A percentile compares a stretch with the other conserved stretches of the same genome.
Evolutionary conservation across 192 early-diverging fungal genomes (phyloP).

Genomic region (Neocallimastix lanati): DNA sequence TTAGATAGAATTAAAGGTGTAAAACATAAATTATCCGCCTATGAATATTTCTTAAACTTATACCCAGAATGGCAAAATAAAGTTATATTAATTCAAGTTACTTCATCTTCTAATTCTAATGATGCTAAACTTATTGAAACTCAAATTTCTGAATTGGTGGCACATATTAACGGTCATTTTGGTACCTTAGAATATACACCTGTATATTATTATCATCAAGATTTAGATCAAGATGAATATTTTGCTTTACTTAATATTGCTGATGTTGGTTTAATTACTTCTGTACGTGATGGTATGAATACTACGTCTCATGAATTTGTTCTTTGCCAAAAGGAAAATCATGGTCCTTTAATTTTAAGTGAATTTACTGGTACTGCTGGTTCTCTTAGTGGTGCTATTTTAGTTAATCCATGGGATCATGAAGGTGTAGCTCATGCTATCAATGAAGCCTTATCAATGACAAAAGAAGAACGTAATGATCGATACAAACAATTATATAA

Average conservation of each 20-base stretch:
- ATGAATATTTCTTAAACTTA: slow-evolving; percentile 72
- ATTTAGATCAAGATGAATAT: slow-evolving; percentile 89
- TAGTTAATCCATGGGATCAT: slow-evolving; percentile 97
- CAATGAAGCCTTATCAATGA: slow-evolving; percentile 70
- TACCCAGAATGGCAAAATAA: slow-evolving; percentile 87
- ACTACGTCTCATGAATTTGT: slow-evolving; percentile 53
- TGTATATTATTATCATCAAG: slow-evolving; percentile 77
- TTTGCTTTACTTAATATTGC: slow-evolving; percentile 80
- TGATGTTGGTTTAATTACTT: slow-evolving; percentile 82
- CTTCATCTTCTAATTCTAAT: slow-evolving; percentile 59
- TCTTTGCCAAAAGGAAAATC: slow-evolving; percentile 49
- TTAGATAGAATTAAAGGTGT: slow-evolving; percentile 88
- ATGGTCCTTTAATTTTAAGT: slow-evolving; percentile 74
- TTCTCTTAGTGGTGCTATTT: slow-evolving; percentile 60
- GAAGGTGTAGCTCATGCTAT: slow-evolving; percentile 72
- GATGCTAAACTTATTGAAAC: slow-evolving; percentile 47
- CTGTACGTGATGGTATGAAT: slow-evolving; percentile 94
- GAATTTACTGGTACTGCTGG: slow-evolving; percentile 96
- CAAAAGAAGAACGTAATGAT: slow-evolving; percentile 38
- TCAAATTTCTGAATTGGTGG: slow-evolving; percentile 77
- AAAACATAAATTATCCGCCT: slow-evolving; percentile 82
- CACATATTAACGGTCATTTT: slow-evolving; percentile 82
- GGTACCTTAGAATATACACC: slow-evolving; percentile 91
- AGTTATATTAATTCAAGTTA: slow-evolving; percentile 89
- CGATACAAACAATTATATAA: slow-evolving; percentile 42